Percentiles rank a stretch among this genome's conserved stretches.
Conservation (phyloP, 2,329 filamentous ascomycete genomes). For the Beauveria brongniartii region DNA sequence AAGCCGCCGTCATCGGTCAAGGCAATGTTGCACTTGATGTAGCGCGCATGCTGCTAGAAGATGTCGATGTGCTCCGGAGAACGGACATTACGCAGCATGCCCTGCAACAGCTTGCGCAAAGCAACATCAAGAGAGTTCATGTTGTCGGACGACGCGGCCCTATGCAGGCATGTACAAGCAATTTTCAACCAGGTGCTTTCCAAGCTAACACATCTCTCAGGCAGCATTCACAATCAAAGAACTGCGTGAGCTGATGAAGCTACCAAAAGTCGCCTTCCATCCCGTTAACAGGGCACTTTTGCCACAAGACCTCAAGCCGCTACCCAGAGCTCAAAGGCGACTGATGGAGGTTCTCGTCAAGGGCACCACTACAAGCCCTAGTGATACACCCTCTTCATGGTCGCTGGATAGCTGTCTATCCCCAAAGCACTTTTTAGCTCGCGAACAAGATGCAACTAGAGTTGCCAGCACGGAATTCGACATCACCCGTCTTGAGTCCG, state of each 20-base stretch:
- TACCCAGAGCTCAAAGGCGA: conserved; percentile 68
- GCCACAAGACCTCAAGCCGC: conserved; percentile 56
- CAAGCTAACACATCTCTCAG: conserved; percentile 30
- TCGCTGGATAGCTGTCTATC: conserved; percentile 79
- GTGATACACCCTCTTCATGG: conserved; percentile 60
- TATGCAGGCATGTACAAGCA: conserved; percentile 55
- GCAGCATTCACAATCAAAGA: conserved; percentile 96
- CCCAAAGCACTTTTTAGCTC: conserved; percentile 59
- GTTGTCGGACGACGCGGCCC: conserved; percentile 87
- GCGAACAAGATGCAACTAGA: conserved; percentile 31
- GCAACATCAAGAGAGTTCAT: conserved; percentile 68
- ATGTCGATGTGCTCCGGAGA: conserved; percentile 62
- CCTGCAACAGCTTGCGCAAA: conserved; percentile 62
- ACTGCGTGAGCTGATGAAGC: conserved; percentile 74
- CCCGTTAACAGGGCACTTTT: conserved; percentile 59
- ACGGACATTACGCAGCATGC: conserved; percentile 90
- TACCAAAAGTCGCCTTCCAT: conserved; percentile 64
- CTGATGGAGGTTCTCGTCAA: conserved; percentile 76
- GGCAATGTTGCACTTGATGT: conserved; percentile 96
- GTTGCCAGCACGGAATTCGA: conserved; percentile 64
- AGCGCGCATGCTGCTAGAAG: conserved; percentile 74
- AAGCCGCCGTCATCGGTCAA: conserved; percentile 84
- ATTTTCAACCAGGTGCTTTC: not conserved
- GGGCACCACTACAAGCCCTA: conserved; percentile 49
- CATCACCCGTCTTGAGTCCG: conserved; percentile 47